Base-by-base conservation (phyloP, 106 monocot genomes). In the Gastrodia elata region DNA sequence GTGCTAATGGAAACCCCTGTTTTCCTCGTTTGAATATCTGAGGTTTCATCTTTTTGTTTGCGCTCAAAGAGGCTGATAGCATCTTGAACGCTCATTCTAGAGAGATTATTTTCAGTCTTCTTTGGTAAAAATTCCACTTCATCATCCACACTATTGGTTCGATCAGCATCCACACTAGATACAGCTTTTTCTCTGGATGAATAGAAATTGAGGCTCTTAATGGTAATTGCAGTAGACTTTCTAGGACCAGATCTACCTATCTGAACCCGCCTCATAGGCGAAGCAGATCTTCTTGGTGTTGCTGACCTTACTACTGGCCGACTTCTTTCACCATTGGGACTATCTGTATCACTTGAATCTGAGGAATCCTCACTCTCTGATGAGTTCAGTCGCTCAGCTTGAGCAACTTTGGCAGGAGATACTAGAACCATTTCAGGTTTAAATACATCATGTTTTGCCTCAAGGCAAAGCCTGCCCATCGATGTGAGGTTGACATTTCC, bases 31-130 rank as follows among this genome's bases (percentile, higher is more conserved):
- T 78, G 80, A 41, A 41, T 52, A 84, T 93, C 83, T 9, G 42
- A 76, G 77, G 55, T 80, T 48, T 88, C 77, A 83, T 90, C 93
- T 72, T 81, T 90, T 68, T 91, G 88, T 79, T 91, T 98, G 77
- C 83, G 80, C 70, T 98, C 97, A 76, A 98, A 98, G 38, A 98
- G 90, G 80, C 72, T 93, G 24, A 98, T 98, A 68, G 93, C 93
- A 85, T 93, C 97, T 83, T 98, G 86, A 65, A 98, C 97, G 43
- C 97, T 98, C 88, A 98, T 93, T 72, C 90, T 90, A 68, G 84
- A 78, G 2, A 84, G 86, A 30, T 84, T 70, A 75, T 68, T 83
- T 59, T 98, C 97, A 77, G 93, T 71, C 80, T 79, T 88, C 77
- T 80, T 93, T 35, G 88, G 39, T 9, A 74, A 79, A 38, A 70